Percentiles rank a stretch among this genome's conserved stretches.
Evolutionary conservation across 225 moss, liverwort and hornwort genomes (phyloP).

Genomic region (Thuidium tamariscinum): DNA sequence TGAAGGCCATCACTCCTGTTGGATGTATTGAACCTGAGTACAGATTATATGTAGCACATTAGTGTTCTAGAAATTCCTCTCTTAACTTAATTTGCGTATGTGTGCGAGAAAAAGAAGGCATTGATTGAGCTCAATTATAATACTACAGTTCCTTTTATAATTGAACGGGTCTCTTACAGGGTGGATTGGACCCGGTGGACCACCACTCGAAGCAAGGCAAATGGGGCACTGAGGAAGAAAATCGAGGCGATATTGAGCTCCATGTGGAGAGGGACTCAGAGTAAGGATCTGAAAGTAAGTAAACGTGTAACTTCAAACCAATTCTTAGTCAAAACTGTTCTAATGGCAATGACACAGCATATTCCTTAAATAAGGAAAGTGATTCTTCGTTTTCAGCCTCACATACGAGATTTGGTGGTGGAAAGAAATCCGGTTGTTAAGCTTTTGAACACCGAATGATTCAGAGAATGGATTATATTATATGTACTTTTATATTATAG

Average conservation of each 20-base stretch:
- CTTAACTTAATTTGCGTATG: background rate
- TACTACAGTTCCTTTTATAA: background rate
- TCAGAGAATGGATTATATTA: background rate
- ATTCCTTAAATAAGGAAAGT: background rate
- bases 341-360: background rate
- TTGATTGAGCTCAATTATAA: background rate
- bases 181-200: background rate
- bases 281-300: background rate
- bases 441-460: background rate
- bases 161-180: background rate
- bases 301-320: background rate
- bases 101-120: background rate
- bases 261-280: background rate
- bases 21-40: background rate
- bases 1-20: background rate
- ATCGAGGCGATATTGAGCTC: background rate
- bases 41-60: background rate
- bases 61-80: background rate
- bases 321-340: background rate
- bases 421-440: background rate
- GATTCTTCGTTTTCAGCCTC: background rate
- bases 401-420: background rate
- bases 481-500: background rate
- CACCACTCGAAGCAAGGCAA: conserved; percentile 31
- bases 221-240: conserved; percentile 1